Conservation (phyloP, 2,329 filamentous ascomycete species). For the Paecilomyces variotii region DNA sequence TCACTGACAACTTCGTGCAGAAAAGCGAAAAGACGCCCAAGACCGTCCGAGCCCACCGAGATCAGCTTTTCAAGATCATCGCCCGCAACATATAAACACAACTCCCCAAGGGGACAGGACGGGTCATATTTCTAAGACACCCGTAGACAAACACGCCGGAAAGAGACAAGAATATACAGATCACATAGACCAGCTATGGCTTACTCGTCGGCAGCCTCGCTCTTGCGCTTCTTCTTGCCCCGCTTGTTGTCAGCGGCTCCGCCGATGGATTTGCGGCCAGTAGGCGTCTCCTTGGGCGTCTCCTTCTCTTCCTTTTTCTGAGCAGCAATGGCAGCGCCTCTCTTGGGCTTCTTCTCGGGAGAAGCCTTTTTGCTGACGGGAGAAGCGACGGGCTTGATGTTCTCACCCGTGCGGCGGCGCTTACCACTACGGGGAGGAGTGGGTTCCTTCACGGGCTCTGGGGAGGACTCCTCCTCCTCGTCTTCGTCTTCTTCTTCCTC, state of each 20-base stretch:
- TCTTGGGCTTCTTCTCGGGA: slow-evolving; percentile 23
- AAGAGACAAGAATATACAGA: slow-evolving; percentile 4
- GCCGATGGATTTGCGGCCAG: slow-evolving; percentile 21
- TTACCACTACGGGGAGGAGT: slow-evolving; percentile 35
- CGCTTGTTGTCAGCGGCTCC: slow-evolving; percentile 23
- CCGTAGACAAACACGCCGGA: not conserved
- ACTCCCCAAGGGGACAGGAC: not conserved
- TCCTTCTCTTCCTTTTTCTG: slow-evolving; percentile 25
- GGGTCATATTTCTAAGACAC: not conserved
- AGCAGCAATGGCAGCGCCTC: slow-evolving; percentile 13
- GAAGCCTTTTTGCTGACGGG: slow-evolving; percentile 30
- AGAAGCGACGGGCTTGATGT: slow-evolving; percentile 21
- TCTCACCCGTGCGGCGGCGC: slow-evolving; percentile 34
- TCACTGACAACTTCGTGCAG: not conserved
- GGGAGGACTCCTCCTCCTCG: slow-evolving; percentile 23
- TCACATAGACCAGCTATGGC: slow-evolving; percentile 10
- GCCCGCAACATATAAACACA: not conserved
- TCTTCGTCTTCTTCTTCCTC: slow-evolving; percentile 18
- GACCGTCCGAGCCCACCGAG: not conserved
- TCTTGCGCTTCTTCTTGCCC: slow-evolving; percentile 42
- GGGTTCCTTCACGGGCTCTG: slow-evolving; percentile 34
- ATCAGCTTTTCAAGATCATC: not conserved
- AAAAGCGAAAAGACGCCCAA: not conserved
- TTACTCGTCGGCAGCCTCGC: slow-evolving; percentile 24
- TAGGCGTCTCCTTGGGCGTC: slow-evolving; percentile 12